phyloP scores from a whole-genome alignment of 768 basidiomycete genomes.

The Kwoniella pini region DNA sequence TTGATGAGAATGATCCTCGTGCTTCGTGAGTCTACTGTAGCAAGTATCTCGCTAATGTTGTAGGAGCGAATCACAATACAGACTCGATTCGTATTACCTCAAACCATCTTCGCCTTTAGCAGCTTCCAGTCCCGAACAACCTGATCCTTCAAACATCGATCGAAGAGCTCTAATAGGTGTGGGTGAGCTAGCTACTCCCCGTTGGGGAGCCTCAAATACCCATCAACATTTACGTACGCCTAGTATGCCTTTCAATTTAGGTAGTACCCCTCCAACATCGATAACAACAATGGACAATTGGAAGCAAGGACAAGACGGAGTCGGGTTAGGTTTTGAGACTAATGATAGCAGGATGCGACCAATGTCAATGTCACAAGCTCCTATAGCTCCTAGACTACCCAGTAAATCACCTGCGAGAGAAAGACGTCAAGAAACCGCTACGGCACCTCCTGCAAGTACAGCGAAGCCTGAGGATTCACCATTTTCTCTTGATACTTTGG shows the following conservation, averaged over 20 bases:
- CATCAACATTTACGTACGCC: conserved; percentile 42
- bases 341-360: background rate
- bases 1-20: conserved; percentile 13
- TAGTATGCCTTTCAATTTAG: conserved; percentile 33
- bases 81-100: conserved; percentile 31
- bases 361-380: background rate
- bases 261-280: conserved; percentile 51
- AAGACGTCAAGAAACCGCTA: conserved; percentile 52
- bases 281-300: conserved; percentile 11
- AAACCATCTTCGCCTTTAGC: conserved; percentile 9
- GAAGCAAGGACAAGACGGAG: conserved; percentile 49
- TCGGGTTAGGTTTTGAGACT: conserved; percentile 49
- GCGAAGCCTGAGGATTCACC: conserved; percentile 6
- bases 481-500: conserved; percentile 27
- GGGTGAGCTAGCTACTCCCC: conserved; percentile 93
- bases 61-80: conserved; percentile 3
- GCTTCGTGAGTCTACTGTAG: conserved; percentile 19
- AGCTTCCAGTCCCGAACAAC: conserved; percentile 43
- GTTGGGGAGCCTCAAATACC: conserved; percentile 64
- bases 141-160: conserved; percentile 59
- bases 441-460: conserved; percentile 53
- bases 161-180: conserved; percentile 86
- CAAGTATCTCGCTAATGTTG: too few species aligned
- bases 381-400: conserved; percentile 4
- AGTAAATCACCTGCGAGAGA: conserved; percentile 1